A percentile compares a stretch with the other conserved stretches of the same genome.
Evolutionary conservation across 2,329 filamentous ascomycete genomes (phyloP).

Genomic region (Talaromyces sp.): DNA sequence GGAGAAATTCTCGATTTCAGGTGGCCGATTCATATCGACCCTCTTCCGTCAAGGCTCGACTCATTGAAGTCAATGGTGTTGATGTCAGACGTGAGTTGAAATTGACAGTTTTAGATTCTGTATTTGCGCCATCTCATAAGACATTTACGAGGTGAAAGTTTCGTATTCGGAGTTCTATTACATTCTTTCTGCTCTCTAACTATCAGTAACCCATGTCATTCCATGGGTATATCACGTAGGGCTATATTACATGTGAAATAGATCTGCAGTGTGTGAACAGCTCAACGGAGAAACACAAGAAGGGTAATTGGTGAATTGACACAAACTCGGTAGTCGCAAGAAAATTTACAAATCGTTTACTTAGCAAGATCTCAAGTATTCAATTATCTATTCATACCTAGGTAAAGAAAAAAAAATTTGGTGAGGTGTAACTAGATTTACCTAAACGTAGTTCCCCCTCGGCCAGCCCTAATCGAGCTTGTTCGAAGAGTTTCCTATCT

Average conservation of each 20-base stretch:
- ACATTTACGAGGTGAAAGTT: neutral
- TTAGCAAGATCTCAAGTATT: neutral
- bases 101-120: neutral
- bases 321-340: neutral
- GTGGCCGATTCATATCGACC: neutral
- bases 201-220: neutral
- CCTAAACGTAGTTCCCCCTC: neutral
- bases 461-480: neutral
- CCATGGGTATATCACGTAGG: neutral
- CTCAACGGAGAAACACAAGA: neutral
- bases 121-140: neutral
- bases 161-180: neutral
- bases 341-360: neutral
- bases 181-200: neutral
- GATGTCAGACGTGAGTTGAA: neutral
- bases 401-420: too few relatives aligned
- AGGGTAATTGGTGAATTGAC: too few relatives aligned
- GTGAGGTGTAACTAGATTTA: neutral
- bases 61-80: neutral
- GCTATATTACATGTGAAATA: neutral
- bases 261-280: neutral
- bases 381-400: neutral
- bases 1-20: neutral
- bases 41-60: neutral
- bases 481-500: constrained; percentile 2